Evolutionary conservation across 495 filamentous ascomycete genomes (phyloP), one percentile per base, ranked within the genome.

Genomic region (Hyaloscypha hepaticicola): DNA sequence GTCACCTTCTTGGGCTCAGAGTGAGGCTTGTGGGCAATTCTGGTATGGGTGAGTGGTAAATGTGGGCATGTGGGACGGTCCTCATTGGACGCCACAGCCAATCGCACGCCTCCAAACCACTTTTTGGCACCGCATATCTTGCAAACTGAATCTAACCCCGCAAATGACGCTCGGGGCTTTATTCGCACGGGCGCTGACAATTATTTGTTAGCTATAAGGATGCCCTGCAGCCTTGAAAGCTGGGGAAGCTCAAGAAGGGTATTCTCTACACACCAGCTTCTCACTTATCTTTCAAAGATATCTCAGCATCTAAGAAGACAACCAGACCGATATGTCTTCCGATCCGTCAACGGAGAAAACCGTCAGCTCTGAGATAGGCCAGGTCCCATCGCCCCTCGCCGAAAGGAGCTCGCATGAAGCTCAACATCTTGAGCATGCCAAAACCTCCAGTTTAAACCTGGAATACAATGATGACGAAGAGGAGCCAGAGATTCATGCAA

Each of bases 391-490:
- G 38, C 27, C 51, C 14, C 51, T 25, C 19, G n/a, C 12, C 16
- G 22, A 53, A 21, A 25, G n/a, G 6, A 28, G 16, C 12, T 56
- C 22, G n/a, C 25, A 56, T 33, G 53, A 53, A 3, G 50, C 22
- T 7, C 50, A 58, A 34, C 55, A 58, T 19, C 5, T 29, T 4
- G 55, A 58, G 29, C 25, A 58, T 33, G 55, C 22, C 9, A 8
- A 28, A n/a, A 33, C 26, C 22, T 34, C 55, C 26, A 34, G 25
- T 22, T 12, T 31, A 6, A 33, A 58, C 22, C 21, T 58, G n/a
- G 55, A 14, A 21, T 58, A 58, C 19, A 33, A 34, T 31, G 26
- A 58, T 11, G 55, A 29, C 33, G 55, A 58, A 22, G 55, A 58
- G 55, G 55, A 58, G 29, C 55, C 55, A 26, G 26, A 58, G 5